Base-by-base conservation (phyloP, 2,329 filamentous ascomycete species). In the Dichotomopilus funicola region DNA sequence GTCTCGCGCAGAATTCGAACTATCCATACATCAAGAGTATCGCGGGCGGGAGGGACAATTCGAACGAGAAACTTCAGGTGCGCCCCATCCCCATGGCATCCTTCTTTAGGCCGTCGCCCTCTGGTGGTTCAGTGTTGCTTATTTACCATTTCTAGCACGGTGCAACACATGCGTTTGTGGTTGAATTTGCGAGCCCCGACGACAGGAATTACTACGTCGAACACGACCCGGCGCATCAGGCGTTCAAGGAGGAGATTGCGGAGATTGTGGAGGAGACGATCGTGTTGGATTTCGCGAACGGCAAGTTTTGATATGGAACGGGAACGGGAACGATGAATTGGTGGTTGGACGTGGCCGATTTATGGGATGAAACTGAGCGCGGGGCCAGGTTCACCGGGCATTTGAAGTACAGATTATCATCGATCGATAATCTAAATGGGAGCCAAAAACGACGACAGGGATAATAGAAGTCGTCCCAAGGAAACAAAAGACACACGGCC, bases 31-130 rank as follows among this genome's bases (percentile, higher is more conserved):
- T 88, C 55, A 76, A 75, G 54, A 75, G 78, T 0, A 72, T 78
- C 12, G 74, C 75, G 0, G 85, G 83, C 0, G 85, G 86, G 0
- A 72, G 70, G 53, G 81, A 88, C 63, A 85, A 81, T 63, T 86
- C 81, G 36, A 74, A 73, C 0, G 84, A 88, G 66, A 80, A 79
- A 6, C 68, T 76, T 41, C 78, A 85, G 71, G 83, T 87, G 19
- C 19, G 19, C 19, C 19, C 19, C 19, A 27, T 27, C 19, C 19
- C 19, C 72, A 56, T 70, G 62, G 27, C 35, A 7, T n/a, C 19
- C 6, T 11, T 48, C 11, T 11, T 7, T 36, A 27, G 19, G 19
- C 19, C 19, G 19, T 27, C 19, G 19, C 19, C 5, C 1, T 6
- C 2, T 36, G 34, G 5, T 4, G 1, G 10, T 7, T 10, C n/a